These are phyloP conservation scores for Mycena belliarum DNA, from an alignment of 768 basidiomycete genomes.

Conservation along the genomic window DNA sequence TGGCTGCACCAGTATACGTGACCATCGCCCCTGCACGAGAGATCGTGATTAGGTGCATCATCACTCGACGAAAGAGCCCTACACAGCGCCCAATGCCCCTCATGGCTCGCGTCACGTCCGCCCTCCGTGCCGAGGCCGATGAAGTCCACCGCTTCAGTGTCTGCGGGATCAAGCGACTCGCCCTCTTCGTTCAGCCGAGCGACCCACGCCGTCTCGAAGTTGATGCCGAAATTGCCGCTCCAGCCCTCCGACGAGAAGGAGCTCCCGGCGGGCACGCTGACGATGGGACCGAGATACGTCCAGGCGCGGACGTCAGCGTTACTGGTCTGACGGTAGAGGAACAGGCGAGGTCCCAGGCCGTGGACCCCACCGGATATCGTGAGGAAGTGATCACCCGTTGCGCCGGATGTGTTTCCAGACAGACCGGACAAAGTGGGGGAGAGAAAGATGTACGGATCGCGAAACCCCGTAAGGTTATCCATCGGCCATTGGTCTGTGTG, in stretches of 20 bases:
- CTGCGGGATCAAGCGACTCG: constrained; percentile 5
- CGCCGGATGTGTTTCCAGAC: constrained; percentile 4
- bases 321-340: constrained; percentile 17
- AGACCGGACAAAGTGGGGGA: constrained; percentile 8
- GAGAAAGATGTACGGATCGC: constrained; percentile 14
- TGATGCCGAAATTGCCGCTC: constrained; percentile 19
- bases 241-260: constrained; percentile 14
- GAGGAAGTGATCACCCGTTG: constrained; percentile 18
- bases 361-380: constrained; percentile 14
- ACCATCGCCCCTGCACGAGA: constrained; percentile 14
- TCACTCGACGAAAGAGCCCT: background rate
- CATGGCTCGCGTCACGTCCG: constrained; percentile 8
- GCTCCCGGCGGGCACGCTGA: background rate
- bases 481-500: constrained; percentile 13
- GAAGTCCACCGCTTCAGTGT: constrained; percentile 14
- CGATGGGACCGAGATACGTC: constrained; percentile 16
- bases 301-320: constrained; percentile 14
- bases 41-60: background rate
- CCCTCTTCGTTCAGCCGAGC: constrained; percentile 14
- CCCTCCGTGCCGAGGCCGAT: constrained; percentile 16
- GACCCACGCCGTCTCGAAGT: constrained; percentile 16
- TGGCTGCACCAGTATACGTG: background rate
- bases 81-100: constrained; percentile 20
- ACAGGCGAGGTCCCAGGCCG: constrained; percentile 11
- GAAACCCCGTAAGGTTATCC: constrained; percentile 11